These are phyloP conservation scores for thale cress (Arabidopsis thaliana) DNA, from an alignment of 345 rosid species.

Conservation along the genomic window DNA sequence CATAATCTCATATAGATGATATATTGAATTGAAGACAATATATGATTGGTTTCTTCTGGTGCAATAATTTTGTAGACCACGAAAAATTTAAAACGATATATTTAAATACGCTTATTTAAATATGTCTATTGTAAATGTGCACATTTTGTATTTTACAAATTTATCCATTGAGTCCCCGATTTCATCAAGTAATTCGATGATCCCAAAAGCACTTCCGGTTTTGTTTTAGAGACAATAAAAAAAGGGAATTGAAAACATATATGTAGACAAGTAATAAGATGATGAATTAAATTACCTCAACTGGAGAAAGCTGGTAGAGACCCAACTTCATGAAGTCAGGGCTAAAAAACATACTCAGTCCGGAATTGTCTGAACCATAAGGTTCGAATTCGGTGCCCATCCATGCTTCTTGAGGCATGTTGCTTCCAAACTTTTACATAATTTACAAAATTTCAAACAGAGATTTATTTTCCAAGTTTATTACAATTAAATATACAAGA, in stretches of 20 bases:
- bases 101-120: not conserved
- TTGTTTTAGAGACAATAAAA: no score
- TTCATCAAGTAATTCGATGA: not conserved
- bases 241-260: no score
- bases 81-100: not conserved
- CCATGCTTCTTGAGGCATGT: slow-evolving; percentile 34
- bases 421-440: slow-evolving; percentile 28
- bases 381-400: slow-evolving; percentile 37
- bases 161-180: not conserved
- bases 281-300: slow-evolving; percentile 30
- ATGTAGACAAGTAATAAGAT: not conserved
- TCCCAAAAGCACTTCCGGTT: not conserved
- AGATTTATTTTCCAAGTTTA: not conserved
- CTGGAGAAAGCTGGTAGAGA: slow-evolving; percentile 43
- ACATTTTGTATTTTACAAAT: no score
- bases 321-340: slow-evolving; percentile 32
- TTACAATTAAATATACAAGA: not conserved
- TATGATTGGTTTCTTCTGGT: not conserved
- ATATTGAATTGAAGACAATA: not conserved
- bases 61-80: slow-evolving; percentile 3
- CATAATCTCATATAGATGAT: not conserved
- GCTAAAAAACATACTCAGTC: slow-evolving; percentile 37
- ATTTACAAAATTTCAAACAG: not conserved
- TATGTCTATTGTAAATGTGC: not conserved
- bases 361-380: slow-evolving; percentile 33